Evolutionary conservation across 257 asterid genomes (phyloP).

Genomic region (Salvia splendens): DNA sequence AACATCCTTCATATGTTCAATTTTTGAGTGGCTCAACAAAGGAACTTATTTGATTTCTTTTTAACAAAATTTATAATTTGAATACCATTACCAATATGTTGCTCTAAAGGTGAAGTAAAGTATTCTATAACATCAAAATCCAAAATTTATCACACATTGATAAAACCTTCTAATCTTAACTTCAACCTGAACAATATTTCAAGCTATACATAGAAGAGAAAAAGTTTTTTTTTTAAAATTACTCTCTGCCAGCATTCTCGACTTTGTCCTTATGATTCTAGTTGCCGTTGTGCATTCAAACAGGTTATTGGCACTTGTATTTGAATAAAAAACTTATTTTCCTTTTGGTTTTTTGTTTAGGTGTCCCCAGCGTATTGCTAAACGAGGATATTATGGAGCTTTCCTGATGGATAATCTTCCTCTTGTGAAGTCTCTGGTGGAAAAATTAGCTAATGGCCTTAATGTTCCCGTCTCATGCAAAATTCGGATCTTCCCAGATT

Average conservation of each 20-base stretch:
- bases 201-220: constrained; percentile 5
- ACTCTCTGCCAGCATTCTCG: constrained; percentile 9
- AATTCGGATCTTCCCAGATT: constrained; percentile 76
- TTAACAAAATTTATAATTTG: not conserved
- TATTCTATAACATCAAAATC: not conserved
- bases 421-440: constrained; percentile 79
- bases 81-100: not conserved
- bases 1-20: not conserved
- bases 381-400: constrained; percentile 91
- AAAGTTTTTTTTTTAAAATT: constrained; percentile 1
- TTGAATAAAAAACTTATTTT: constrained; percentile 3
- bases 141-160: not conserved
- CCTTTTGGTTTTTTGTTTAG: constrained; percentile 38
- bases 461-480: constrained; percentile 88
- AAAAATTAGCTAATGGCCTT: constrained; percentile 68
- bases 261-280: not conserved
- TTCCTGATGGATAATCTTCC: constrained; percentile 98
- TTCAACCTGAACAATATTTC: not conserved
- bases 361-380: constrained; percentile 96
- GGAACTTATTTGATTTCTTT: not conserved
- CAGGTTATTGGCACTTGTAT: constrained; percentile 6
- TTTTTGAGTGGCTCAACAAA: not conserved
- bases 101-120: not conserved
- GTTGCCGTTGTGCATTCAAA: not conserved
- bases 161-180: not conserved